Conservation (phyloP, 2,329 filamentous ascomycete genomes). For the Fusarium acutatum region DNA sequence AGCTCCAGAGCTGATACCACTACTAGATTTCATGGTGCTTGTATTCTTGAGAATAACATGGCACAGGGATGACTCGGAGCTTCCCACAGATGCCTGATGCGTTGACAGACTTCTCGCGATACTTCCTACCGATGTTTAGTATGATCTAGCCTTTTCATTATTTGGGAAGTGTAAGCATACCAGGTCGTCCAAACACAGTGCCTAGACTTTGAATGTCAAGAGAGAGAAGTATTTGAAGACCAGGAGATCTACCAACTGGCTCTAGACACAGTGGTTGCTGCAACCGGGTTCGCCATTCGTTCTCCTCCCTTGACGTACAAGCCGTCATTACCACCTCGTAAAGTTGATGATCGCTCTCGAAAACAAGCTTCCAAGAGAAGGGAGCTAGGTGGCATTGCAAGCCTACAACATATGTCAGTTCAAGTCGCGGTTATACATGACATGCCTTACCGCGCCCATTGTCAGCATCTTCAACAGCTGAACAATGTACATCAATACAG, state of each 20-base stretch:
- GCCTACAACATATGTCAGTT: conserved; percentile 58
- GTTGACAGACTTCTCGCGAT: conserved; percentile 77
- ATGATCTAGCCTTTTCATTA: background rate
- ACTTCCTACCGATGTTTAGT: conserved; percentile 56
- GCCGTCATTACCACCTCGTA: conserved; percentile 90
- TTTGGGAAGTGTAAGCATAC: conserved; percentile 48
- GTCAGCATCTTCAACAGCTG: conserved; percentile 75
- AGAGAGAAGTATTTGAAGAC: conserved; percentile 69
- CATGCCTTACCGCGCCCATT: conserved; percentile 72
- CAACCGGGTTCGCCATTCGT: conserved; percentile 80
- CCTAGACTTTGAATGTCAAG: conserved; percentile 79
- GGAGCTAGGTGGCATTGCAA: conserved; percentile 87
- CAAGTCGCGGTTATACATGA: background rate
- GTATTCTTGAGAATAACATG: conserved; percentile 92
- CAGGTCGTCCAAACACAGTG: conserved; percentile 76
- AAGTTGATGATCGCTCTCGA: conserved; percentile 78
- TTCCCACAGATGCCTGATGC: conserved; percentile 78
- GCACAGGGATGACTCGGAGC: conserved; percentile 71
- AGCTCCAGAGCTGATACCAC: conserved; percentile 50
- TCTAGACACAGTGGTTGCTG: conserved; percentile 59
- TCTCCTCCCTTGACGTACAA: conserved; percentile 81
- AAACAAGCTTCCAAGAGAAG: conserved; percentile 91
- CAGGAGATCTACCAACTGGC: conserved; percentile 55
- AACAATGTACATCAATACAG: conserved; percentile 73
- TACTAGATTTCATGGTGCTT: conserved; percentile 67